Evolutionary conservation across 177 flowering plant genomes (phyloP).

Genomic region (Vitis hybrid): DNA sequence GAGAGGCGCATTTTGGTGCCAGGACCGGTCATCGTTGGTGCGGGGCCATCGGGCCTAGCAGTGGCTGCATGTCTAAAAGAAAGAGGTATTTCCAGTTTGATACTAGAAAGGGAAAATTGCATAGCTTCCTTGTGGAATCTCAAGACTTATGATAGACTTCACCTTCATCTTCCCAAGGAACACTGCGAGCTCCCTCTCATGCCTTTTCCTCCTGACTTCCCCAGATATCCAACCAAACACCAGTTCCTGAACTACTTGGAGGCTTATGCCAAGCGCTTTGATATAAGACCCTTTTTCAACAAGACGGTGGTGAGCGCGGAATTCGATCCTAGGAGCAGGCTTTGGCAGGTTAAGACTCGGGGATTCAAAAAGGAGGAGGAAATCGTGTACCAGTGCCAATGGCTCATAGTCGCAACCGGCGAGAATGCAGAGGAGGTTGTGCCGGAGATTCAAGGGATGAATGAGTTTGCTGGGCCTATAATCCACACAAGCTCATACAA

Average conservation of each 20-base stretch:
- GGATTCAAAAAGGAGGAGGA: conserved; percentile 28
- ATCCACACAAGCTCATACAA: conserved; percentile 60
- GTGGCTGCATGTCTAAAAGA: conserved; percentile 64
- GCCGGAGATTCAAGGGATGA: conserved; percentile 56
- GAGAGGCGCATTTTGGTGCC: conserved; percentile 29
- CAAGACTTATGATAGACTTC: conserved; percentile 70
- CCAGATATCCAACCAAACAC: conserved; percentile 67
- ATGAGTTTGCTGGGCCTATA: conserved; percentile 50
- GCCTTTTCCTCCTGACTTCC: conserved; percentile 65
- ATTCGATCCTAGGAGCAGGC: conserved; percentile 35
- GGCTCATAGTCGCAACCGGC: conserved; percentile 82
- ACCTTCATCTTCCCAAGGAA: conserved; percentile 76
- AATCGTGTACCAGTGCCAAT: conserved; percentile 48
- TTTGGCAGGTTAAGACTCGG: conserved; percentile 56
- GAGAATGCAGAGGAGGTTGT: conserved; percentile 75
- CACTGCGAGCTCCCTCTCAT: conserved; percentile 70
- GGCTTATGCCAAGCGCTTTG: conserved; percentile 40
- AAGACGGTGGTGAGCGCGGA: conserved; percentile 53
- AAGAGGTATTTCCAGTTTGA: conserved; percentile 44
- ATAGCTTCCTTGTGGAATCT: conserved; percentile 76
- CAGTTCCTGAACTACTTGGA: conserved; percentile 62
- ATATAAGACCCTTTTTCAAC: conserved; percentile 46
- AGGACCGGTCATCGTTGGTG: conserved; percentile 71
- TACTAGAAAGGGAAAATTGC: conserved; percentile 62
- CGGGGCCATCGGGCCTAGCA: conserved; percentile 84